phyloP scores from a whole-genome alignment of 164 flowering plant species.

The Nymphaea colorata region DNA sequence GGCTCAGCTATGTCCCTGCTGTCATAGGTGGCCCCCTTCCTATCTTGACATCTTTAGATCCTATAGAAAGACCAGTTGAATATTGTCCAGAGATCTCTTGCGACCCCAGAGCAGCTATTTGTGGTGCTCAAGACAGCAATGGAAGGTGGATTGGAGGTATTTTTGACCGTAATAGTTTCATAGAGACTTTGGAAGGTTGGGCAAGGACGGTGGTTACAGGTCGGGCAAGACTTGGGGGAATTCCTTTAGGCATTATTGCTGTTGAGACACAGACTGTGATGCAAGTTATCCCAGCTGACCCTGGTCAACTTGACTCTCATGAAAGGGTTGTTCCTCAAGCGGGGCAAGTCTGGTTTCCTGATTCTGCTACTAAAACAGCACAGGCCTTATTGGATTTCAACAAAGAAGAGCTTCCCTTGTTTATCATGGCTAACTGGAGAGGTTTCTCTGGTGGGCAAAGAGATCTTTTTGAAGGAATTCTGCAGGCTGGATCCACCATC shows the following conservation, averaged over 20 bases:
- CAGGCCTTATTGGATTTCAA: constrained; percentile 95
- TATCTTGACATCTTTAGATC: constrained; percentile 48
- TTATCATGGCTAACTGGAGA: constrained; percentile 98
- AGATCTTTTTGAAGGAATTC: constrained; percentile 97
- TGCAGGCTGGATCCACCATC: constrained; percentile 97
- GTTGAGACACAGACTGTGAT: constrained; percentile 97
- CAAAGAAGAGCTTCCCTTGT: constrained; percentile 91
- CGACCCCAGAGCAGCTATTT: constrained; percentile 96
- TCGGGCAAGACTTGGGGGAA: constrained; percentile 96
- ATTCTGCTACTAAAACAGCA: constrained; percentile 91
- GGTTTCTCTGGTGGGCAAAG: constrained; percentile 99
- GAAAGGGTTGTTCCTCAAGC: constrained; percentile 98
- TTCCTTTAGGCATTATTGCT: constrained; percentile 93
- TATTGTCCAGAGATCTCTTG: constrained; percentile 83
- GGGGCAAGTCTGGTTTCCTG: constrained; percentile 99
- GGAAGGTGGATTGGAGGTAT: constrained; percentile 94
- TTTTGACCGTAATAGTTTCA: constrained; percentile 83
- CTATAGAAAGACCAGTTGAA: constrained; percentile 72
- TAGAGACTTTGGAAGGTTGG: constrained; percentile 97
- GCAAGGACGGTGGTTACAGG: constrained; percentile 99
- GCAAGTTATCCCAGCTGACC: constrained; percentile 99
- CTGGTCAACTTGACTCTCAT: constrained; percentile 97
- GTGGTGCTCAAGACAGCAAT: constrained; percentile 38
- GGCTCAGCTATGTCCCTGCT: constrained; percentile 92
- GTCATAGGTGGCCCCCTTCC: constrained; percentile 78